Evolutionary conservation across 2,329 filamentous ascomycete species (phyloP), one percentile per base, ranked within the genome.

Genomic region (Tympanopsis confertula): DNA sequence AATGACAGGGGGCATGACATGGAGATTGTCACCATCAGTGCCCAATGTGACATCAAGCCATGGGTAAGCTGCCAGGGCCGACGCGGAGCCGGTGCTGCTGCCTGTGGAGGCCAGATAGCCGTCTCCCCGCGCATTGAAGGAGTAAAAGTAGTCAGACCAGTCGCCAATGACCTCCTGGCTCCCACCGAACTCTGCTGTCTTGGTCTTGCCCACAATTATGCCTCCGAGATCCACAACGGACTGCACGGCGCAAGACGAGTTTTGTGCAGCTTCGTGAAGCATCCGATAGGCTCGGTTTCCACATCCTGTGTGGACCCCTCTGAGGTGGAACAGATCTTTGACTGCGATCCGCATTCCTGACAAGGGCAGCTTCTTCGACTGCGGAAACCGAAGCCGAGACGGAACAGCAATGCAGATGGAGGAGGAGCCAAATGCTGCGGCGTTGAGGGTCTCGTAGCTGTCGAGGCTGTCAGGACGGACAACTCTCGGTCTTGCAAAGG

Each of bases 121-220:
- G 39, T 59, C 57, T 0, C 45, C 56, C 14, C 57, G 39, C 1
- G 56, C 54, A 39, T 59, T 59, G 32, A 46, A 53, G 1, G 57
- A 55, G 13, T 38, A 39, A 4, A 46, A 44, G 35, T 42, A 52
- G 30, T 58, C 55, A 5, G 55, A 39, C 10, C 15, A 17, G n/a
- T 26, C 22, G 15, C 10, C 17, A 13, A 13, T 13, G 12, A 7
- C 7, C 7, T 10, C 10, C 17, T 7, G 10, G 7, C 30, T 15
- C 7, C 7, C 10, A 13, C 10, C 30, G 15, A 33, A 33, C 15
- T 33, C 12, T 7, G 30, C 7, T 17, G 17, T 7, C 15, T 33
- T 33, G 30, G 7, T 13, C 30, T 33, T 33, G 10, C 30, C 30
- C 7, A 41, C 14, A 3, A 39, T 19, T 12, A 41, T 37, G 13